A percentile compares a stretch with the other conserved stretches of the same genome.
These are phyloP conservation scores for Leptodontidium sp. DNA, from an alignment of 2,329 filamentous ascomycete genomes.

Conservation along the genomic window DNA sequence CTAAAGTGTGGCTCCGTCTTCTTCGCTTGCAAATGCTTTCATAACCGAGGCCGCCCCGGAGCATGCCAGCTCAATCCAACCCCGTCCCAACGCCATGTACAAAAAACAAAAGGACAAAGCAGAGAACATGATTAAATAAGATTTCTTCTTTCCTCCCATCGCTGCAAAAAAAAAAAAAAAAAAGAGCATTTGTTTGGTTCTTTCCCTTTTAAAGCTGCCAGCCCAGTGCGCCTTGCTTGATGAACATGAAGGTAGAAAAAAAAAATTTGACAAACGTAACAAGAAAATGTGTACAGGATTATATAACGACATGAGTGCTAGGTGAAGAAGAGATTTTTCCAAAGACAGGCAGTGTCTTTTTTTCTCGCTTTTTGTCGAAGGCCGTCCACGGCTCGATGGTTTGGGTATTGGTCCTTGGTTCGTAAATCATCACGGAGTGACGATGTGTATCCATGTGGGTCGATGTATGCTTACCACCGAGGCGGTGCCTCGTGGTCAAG, in stretches of 20 bases:
- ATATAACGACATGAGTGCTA: slow-evolving; percentile 34
- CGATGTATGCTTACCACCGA: slow-evolving; percentile 1
- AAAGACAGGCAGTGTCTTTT: slow-evolving; percentile 23
- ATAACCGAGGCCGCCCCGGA: slow-evolving; percentile 27
- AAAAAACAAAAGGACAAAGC: slow-evolving; percentile 16
- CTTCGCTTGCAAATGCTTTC: slow-evolving; percentile 28
- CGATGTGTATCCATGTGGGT: slow-evolving; percentile 6
- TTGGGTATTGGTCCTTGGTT: slow-evolving; percentile 9
- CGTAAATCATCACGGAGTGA: slow-evolving; percentile 17
- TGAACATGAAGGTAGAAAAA: slow-evolving; percentile 22
- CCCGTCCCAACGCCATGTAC: slow-evolving; percentile 23
- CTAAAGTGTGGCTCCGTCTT: slow-evolving; percentile 6
- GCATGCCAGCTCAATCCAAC: slow-evolving; percentile 30
- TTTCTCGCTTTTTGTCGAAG: slow-evolving; percentile 25
- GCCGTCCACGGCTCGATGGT: slow-evolving; percentile 25
- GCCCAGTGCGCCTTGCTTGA: slow-evolving; percentile 37
- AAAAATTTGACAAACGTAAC: slow-evolving; percentile 4
- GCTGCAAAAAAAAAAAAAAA: slow-evolving; percentile 15
- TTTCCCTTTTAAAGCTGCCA: slow-evolving; percentile 13
- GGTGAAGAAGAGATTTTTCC: slow-evolving; percentile 11
- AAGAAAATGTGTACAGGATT: slow-evolving; percentile 36
- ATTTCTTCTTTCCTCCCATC: slow-evolving; percentile 18
- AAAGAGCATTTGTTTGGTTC: neutral
- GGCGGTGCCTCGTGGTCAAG: slow-evolving; percentile 4
- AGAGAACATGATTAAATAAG: slow-evolving; percentile 17